Percentiles rank a stretch among this genome's conserved stretches.
These are phyloP conservation scores for Hordeum vulgare DNA, from an alignment of 176 grass and related monocot genomes.

Conservation along the genomic window MorexV3_pseudomolecules_assembly NC_058518.1:360361225-360361724, in stretches of 20 bases:
- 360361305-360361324: slow-evolving; percentile 90
- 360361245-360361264: slow-evolving; percentile 17
- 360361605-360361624: slow-evolving; percentile 16
- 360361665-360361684: slow-evolving; percentile 98
- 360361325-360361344: slow-evolving; percentile 93
- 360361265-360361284: slow-evolving; percentile 90
- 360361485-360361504: slow-evolving; percentile 34
- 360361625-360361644: slow-evolving; percentile 77
- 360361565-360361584: neutral
- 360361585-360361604: slow-evolving; percentile 8
- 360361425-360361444: slow-evolving; percentile 54
- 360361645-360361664: slow-evolving; percentile 87
- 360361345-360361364: slow-evolving; percentile 83
- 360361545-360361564: neutral
- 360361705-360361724: slow-evolving; percentile 99
- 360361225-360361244: neutral
- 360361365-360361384: slow-evolving; percentile 1
- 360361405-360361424: slow-evolving; percentile 18
- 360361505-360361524: slow-evolving; percentile 25
- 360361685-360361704: slow-evolving; percentile 93
- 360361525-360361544: slow-evolving; percentile 11
- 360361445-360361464: slow-evolving; percentile 99
- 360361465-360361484: slow-evolving; percentile 89
- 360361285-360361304: slow-evolving; percentile 85
- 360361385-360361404: neutral